Conservation (phyloP, 169 alveolate genomes). For the Neospora caninum region DNA sequence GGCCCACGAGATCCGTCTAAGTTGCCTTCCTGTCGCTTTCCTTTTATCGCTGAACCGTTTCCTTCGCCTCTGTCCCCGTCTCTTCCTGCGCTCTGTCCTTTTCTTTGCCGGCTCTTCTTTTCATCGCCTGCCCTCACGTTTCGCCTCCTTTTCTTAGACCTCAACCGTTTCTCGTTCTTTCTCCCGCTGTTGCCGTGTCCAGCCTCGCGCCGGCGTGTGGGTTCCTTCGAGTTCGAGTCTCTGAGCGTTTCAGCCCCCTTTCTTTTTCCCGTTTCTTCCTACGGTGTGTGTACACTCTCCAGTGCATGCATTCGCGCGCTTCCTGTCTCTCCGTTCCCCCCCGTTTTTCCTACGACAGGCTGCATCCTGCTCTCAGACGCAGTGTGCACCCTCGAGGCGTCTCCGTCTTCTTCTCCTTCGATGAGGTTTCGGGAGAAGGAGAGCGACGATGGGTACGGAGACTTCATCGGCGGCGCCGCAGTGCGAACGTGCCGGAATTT, state of each 20-base stretch:
- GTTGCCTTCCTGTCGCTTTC: no score
- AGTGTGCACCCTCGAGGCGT: background rate
- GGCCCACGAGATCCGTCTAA: no score
- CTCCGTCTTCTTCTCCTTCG: background rate
- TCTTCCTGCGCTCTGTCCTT: no score
- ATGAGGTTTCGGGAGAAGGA: background rate
- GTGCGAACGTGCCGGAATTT: slow-evolving; percentile 25
- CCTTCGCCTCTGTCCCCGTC: no score
- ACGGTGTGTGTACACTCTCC: no score
- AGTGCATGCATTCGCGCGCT: no score
- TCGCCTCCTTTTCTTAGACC: background rate
- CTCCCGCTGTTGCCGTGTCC: no score
- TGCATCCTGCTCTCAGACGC: slow-evolving; percentile 29
- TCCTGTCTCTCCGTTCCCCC: background rate
- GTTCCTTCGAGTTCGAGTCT: no score
- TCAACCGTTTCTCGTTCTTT: no score
- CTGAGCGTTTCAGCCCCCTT: background rate
- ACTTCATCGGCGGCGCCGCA: slow-evolving; percentile 32
- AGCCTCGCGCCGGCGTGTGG: no score
- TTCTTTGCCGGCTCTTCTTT: background rate
- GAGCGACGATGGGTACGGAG: slow-evolving; percentile 35
- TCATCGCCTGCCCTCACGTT: background rate
- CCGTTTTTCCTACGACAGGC: slow-evolving; percentile 10
- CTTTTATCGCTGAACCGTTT: no score
- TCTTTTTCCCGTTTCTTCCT: no score